Percentiles rank a stretch among this genome's conserved stretches.
phyloP scores from a whole-genome alignment of 106 monocot genomes.

The Posidonia australis region DNA sequence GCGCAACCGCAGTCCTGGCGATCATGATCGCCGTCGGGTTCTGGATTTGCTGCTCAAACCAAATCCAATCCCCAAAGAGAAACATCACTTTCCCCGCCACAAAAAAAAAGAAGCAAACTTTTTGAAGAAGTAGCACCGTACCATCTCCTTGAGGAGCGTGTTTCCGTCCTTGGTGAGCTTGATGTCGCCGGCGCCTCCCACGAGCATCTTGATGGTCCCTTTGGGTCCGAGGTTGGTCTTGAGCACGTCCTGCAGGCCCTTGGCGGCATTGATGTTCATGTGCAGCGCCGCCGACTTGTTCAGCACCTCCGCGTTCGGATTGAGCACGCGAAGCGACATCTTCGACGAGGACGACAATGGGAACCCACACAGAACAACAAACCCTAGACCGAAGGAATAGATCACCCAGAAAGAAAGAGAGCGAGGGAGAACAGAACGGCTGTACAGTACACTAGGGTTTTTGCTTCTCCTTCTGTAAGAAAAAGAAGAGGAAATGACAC shows the following conservation, averaged over 20 bases:
- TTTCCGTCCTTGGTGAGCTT: constrained; percentile 95
- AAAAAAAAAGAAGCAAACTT: neutral
- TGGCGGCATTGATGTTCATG: constrained; percentile 98
- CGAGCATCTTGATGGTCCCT: constrained; percentile 97
- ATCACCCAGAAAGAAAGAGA: too few species aligned
- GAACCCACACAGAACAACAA: neutral
- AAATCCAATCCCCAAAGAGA: neutral
- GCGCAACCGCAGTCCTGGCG: constrained; percentile 84
- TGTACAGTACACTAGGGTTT: too few species aligned
- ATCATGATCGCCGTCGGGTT: constrained; percentile 97
- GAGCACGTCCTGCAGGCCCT: constrained; percentile 89
- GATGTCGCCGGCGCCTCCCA: constrained; percentile 84
- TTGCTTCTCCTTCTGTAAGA: too few species aligned
- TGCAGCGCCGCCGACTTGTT: constrained; percentile 92
- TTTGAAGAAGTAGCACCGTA: constrained; percentile 4
- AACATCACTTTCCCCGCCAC: neutral
- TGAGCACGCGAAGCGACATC: constrained; percentile 82
- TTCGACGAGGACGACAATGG: neutral
- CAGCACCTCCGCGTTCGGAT: constrained; percentile 91
- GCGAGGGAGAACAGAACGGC: too few species aligned
- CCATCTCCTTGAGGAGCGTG: constrained; percentile 95
- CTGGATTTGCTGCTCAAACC: constrained; percentile 62
- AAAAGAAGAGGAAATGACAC: too few species aligned
- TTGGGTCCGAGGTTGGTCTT: constrained; percentile 95
- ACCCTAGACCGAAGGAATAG: neutral